A percentile compares a stretch with the other conserved stretches of the same genome.
Conservation (phyloP, 805 yeast genomes). For the Metschnikowia kofuensis region DNA sequence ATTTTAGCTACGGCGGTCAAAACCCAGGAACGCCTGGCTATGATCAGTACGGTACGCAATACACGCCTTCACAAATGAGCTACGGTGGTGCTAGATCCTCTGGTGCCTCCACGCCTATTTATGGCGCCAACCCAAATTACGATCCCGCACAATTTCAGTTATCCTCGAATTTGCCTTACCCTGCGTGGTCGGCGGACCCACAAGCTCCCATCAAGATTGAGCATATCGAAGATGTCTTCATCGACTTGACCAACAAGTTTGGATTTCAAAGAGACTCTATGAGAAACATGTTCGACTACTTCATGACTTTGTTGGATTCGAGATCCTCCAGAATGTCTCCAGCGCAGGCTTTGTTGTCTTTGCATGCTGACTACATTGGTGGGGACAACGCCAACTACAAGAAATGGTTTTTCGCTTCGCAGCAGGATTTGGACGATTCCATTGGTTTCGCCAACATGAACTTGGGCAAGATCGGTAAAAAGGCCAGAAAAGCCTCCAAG, state of each 20-base stretch:
- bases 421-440: conserved; percentile 80
- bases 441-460: conserved; percentile 81
- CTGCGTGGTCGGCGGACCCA: conserved; percentile 98
- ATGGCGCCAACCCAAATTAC: conserved; percentile 57
- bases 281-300: conserved; percentile 88
- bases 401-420: conserved; percentile 88
- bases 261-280: conserved; percentile 92
- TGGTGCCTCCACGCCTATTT: conserved; percentile 93
- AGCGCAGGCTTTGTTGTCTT: conserved; percentile 75
- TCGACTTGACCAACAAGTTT: conserved; percentile 76
- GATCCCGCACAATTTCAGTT: conserved; percentile 63
- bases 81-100: conserved; percentile 81
- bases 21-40: conserved; percentile 62
- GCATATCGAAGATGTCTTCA: conserved; percentile 83
- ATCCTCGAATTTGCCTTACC: conserved; percentile 90
- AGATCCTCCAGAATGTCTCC: conserved; percentile 88
- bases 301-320: conserved; percentile 80
- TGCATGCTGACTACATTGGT: conserved; percentile 87
- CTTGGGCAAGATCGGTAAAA: conserved; percentile 70
- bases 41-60: conserved; percentile 66
- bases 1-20: conserved; percentile 56
- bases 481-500: conserved; percentile 78
- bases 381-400: conserved; percentile 83
- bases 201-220: conserved; percentile 80
- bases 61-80: conserved; percentile 84